phyloP scores from a whole-genome alignment of 225 moss, liverwort and hornwort species.

The Polytrichum formosum region DNA sequence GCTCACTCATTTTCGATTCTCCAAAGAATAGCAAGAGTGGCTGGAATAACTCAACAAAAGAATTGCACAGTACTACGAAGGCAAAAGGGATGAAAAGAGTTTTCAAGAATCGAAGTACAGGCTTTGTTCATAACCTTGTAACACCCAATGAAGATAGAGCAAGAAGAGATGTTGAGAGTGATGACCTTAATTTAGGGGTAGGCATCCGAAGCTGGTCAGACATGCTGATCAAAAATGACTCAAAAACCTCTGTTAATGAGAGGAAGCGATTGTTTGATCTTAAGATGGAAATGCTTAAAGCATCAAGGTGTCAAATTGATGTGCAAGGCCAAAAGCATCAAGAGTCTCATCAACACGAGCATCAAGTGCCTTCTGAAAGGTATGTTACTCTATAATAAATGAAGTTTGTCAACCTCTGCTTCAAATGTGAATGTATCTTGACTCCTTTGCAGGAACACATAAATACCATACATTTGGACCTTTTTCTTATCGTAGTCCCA shows the following conservation, averaged over 20 bases:
- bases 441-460: not conserved
- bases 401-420: not conserved
- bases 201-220: too few relatives aligned
- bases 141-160: not conserved
- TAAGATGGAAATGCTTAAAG: too few relatives aligned
- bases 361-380: slow-evolving; percentile 16
- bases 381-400: not conserved
- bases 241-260: too few relatives aligned
- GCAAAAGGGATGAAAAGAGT: not conserved
- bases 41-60: slow-evolving; percentile 3
- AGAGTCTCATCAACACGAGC: slow-evolving; percentile 9
- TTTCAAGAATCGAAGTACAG: not conserved
- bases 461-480: too few relatives aligned
- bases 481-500: too few relatives aligned
- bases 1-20: slow-evolving; percentile 5
- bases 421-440: not conserved
- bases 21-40: slow-evolving; percentile 1
- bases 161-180: not conserved
- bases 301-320: slow-evolving; percentile 12
- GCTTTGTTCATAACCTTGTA: slow-evolving; percentile 12
- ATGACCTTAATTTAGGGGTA: not conserved
- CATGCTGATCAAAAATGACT: too few relatives aligned
- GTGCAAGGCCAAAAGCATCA: slow-evolving; percentile 11
- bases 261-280: too few relatives aligned
- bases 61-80: slow-evolving; percentile 4